Evolutionary conservation across 164 flowering plant species (phyloP), one percentile per base, ranked within the genome.

Genomic region (Paratinospora sagittata): DNA sequence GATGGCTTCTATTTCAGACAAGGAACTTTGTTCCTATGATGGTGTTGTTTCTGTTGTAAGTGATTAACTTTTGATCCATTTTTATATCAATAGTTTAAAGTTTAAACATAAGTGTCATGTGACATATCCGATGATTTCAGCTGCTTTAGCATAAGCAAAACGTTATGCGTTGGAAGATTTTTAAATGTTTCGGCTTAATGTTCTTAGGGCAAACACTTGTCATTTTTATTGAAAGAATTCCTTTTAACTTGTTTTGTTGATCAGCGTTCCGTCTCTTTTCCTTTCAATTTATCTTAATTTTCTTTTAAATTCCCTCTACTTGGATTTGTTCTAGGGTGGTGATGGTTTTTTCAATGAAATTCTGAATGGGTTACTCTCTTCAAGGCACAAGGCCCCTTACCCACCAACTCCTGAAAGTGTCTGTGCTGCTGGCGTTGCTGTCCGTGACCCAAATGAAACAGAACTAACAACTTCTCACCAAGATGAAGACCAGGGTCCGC

Each of bases 271-370:
- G 34, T 1, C 34, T 30, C 4, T 30, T 30, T 30, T 30, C 4
- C 4, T 30, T 30, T 30, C 34, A 30, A 4, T 30, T 30, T 30
- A 24, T 27, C 30, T 68, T 45, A 26, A 12, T 39, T 6, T 66
- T 37, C 67, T 21, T 69, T 63, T 30, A 63, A 26, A 14, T 21
- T 13, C 13, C n/a, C 34, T 64, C 0, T 52, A 27, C 27, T 63
- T 27, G 60, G 13, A 72, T 71, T 27, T 72, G 63, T 45, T 78
- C 70, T 81, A 94, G 97, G 98, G 98, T 57, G 97, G 98, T 74
- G 98, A 94, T 85, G 98, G 98, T 30, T 88, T 94, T 76, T 94
- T 94, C 84, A 92, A 87, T 80, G 98, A 94, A 83, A 82, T 94
- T 70, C 88, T 94, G 39, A 94, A 94, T 77, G 98, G 97, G 19